Evolutionary conservation across 345 rosid genomes (phyloP).

Genomic region (Sisymbrium irio): DNA sequence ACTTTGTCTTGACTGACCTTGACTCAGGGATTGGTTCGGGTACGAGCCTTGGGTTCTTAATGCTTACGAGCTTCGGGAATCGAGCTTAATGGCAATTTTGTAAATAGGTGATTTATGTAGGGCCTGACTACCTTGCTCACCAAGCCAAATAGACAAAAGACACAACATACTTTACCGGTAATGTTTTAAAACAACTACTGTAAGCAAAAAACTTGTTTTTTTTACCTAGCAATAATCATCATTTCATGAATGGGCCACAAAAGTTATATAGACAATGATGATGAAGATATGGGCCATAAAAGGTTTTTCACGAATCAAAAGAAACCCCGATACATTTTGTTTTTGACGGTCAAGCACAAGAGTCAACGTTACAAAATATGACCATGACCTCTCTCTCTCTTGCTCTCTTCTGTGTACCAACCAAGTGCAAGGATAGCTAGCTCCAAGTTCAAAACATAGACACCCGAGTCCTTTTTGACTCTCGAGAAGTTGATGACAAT

Average conservation of each 20-base stretch:
- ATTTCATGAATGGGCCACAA: neutral
- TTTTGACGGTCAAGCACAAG: constrained; percentile 29
- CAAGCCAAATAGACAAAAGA: constrained; percentile 37
- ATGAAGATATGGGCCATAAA: neutral
- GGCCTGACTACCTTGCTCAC: constrained; percentile 41
- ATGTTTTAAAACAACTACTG: neutral
- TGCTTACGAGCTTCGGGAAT: constrained; percentile 30
- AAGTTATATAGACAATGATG: constrained; percentile 1
- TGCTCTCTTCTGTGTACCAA: neutral
- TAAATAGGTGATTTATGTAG: constrained; percentile 28
- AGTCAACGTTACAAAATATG: constrained; percentile 40
- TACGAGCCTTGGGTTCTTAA: constrained; percentile 24
- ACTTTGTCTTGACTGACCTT: constrained; percentile 43
- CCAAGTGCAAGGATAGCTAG: constrained; percentile 12
- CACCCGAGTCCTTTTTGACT: neutral
- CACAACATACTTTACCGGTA: neutral
- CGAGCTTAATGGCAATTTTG: constrained; percentile 36
- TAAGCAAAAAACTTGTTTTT: neutral
- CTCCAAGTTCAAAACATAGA: constrained; percentile 17
- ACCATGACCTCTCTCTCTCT: constrained; percentile 29
- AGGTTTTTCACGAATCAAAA: constrained; percentile 5
- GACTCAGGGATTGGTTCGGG: constrained; percentile 25
- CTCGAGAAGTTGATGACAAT: neutral
- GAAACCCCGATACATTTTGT: constrained; percentile 22
- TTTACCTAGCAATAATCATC: no score